Conservation (phyloP, 495 filamentous ascomycete genomes). For the Aspergillus carlsbadensis region DNA sequence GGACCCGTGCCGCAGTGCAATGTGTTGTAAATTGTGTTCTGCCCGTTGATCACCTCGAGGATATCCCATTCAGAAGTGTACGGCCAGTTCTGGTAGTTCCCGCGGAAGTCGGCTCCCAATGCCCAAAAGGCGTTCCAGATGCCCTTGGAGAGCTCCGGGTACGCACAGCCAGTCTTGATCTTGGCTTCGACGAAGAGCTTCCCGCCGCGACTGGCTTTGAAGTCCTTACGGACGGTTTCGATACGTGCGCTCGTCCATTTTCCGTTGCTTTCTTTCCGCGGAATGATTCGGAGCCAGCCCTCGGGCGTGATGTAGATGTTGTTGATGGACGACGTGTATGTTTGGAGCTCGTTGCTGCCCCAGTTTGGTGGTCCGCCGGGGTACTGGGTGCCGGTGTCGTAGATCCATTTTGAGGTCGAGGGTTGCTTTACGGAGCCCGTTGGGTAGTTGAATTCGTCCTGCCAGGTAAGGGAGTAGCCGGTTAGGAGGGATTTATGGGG, state of each 20-base stretch:
- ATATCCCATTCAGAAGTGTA: conserved; percentile 5
- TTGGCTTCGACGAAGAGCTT: conserved; percentile 11
- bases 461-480: conserved; percentile 13
- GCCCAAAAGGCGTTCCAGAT: conserved; percentile 13
- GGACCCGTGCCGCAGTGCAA: conserved; percentile 1
- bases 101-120: background rate
- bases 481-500: conserved; percentile 7
- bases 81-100: conserved; percentile 9
- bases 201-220: conserved; percentile 7
- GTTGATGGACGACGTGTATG: background rate
- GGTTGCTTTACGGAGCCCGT: background rate
- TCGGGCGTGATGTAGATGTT: conserved; percentile 4
- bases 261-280: background rate
- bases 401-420: conserved; percentile 3
- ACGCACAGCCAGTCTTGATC: conserved; percentile 2
- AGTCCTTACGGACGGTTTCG: conserved; percentile 3
- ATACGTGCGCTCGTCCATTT: conserved; percentile 1
- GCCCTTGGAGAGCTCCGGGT: background rate
- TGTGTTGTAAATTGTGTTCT: background rate
- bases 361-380: conserved; percentile 4
- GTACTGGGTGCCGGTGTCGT: background rate
- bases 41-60: conserved; percentile 1
- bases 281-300: background rate
- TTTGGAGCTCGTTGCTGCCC: conserved; percentile 6
- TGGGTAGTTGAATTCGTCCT: conserved; percentile 12